phyloP scores from a whole-genome alignment of 352 stramenopile species.

The Elongisporangium anandrum region DNA sequence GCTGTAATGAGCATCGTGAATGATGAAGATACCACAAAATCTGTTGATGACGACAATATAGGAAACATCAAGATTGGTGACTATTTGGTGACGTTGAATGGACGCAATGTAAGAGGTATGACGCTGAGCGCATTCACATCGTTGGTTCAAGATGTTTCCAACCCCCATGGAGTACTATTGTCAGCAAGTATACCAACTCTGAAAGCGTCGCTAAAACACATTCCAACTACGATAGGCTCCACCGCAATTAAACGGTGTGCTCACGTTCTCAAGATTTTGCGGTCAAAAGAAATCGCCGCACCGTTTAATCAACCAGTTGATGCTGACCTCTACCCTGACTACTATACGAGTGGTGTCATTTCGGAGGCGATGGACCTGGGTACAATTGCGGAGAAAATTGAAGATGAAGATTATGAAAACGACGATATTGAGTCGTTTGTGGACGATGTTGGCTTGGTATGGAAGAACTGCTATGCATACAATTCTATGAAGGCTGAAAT shows the following conservation, averaged over 20 bases:
- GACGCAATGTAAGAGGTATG: slow-evolving; percentile 34
- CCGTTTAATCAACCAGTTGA: slow-evolving; percentile 87
- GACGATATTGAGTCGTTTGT: slow-evolving; percentile 80
- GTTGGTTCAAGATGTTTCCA: slow-evolving; percentile 16
- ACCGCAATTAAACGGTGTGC: slow-evolving; percentile 64
- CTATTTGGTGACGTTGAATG: slow-evolving; percentile 53
- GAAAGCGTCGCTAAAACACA: slow-evolving; percentile 51
- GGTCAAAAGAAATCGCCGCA: slow-evolving; percentile 66
- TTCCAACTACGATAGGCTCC: slow-evolving; percentile 49
- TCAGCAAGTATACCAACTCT: slow-evolving; percentile 30
- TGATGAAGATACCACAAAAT: slow-evolving; percentile 3
- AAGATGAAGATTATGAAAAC: slow-evolving; percentile 83
- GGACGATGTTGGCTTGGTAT: slow-evolving; percentile 76
- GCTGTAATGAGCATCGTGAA: slow-evolving; percentile 29
- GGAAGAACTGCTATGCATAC: slow-evolving; percentile 85
- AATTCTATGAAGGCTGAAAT: slow-evolving; percentile 83
- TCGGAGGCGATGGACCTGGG: slow-evolving; percentile 77
- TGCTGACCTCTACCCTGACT: slow-evolving; percentile 79
- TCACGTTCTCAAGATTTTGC: slow-evolving; percentile 72
- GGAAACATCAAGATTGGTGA: slow-evolving; percentile 22
- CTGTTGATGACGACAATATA: slow-evolving; percentile 5
- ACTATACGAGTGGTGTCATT: slow-evolving; percentile 69
- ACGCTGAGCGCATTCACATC: slow-evolving; percentile 24
- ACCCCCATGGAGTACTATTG: slow-evolving; percentile 57
- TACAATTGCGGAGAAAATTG: slow-evolving; percentile 79